Base-by-base conservation (phyloP, 768 basidiomycete genomes). In the Rossbeevera mucosa region DNA sequence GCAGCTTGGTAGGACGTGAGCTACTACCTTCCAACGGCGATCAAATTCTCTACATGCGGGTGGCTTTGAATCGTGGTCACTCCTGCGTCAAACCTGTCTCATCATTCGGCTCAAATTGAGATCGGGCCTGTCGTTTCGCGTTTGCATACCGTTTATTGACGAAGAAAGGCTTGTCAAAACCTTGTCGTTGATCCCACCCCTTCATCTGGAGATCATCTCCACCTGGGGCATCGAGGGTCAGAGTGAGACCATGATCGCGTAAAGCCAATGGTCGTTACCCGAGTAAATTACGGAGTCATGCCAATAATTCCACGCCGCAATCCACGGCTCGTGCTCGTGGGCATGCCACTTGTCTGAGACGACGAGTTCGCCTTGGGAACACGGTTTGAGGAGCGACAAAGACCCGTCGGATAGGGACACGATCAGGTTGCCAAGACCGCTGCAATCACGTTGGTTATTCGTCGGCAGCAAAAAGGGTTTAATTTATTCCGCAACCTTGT, bases 271-370 rank as follows among this genome's bases (percentile, higher is more conserved):
- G 29, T n/a, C 24, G 72, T 44, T 44, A 89, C 94, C 94, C 11
- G 92, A 92, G 72, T 91, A 97, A 4, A 96, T 74, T 30, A 90
- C 67, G 60, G 83, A 82, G 1, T 76, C 72, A 53, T 94, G 73
- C 89, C 92, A 95, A 57, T 87, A 85, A 61, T 97, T 81, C 86
- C 92, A 98, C 1, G 88, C 83, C 1, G 88, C 83, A 45, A 92
- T 82, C 96, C 96, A 99, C 0, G 94, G 88, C 64, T 99, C 96
- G 61, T 85, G 83, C 52, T 94, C 91, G 60, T 98, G 96, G 1
- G 91, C 94, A 52, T 81, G 74, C 94, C 94, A 98, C 2, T 75
- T 76, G 22, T 79, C 69, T 5, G 72, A 71, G 3, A 86, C 65
- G 0, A 63, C 48, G 24, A 89, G 65, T 13, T 74, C 71, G 0